A percentile compares a stretch with the other conserved stretches of the same genome.
Evolutionary conservation across 768 basidiomycete genomes (phyloP).

Genomic region (Lactarius akahatsu): DNA sequence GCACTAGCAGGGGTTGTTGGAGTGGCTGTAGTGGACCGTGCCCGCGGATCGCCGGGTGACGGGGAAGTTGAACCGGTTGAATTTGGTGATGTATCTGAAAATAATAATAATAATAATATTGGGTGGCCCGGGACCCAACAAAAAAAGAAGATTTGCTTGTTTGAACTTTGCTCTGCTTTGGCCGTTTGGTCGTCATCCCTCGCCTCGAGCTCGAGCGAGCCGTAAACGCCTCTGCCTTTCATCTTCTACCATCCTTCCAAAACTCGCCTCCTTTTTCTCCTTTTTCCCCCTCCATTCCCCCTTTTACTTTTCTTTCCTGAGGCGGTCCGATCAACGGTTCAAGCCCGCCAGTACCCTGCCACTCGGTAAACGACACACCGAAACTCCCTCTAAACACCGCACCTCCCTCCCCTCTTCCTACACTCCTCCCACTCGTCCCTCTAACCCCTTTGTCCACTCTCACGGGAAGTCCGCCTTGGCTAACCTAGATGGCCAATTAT

Average conservation of each 20-base stretch:
- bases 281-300: neutral
- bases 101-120: conserved; percentile 5
- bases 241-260: conserved; percentile 1
- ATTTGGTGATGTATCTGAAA: neutral
- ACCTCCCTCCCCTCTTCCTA: neutral
- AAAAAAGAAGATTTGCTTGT: neutral
- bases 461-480: neutral
- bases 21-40: neutral
- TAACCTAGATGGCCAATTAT: conserved; percentile 56
- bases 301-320: neutral
- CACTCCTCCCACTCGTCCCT: neutral
- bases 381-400: neutral
- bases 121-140: neutral
- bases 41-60: conserved; percentile 18
- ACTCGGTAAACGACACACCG: conserved; percentile 4
- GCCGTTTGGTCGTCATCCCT: conserved; percentile 17
- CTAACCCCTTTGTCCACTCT: neutral
- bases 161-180: conserved; percentile 8
- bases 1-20: neutral
- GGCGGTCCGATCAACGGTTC: conserved; percentile 4
- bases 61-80: neutral
- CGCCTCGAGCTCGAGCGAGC: conserved; percentile 8
- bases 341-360: conserved; percentile 2
- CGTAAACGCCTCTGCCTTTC: conserved; percentile 13
- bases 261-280: neutral